phyloP scores from a whole-genome alignment of 2,329 filamentous ascomycete species.

The Microascus cirrosus region DNA sequence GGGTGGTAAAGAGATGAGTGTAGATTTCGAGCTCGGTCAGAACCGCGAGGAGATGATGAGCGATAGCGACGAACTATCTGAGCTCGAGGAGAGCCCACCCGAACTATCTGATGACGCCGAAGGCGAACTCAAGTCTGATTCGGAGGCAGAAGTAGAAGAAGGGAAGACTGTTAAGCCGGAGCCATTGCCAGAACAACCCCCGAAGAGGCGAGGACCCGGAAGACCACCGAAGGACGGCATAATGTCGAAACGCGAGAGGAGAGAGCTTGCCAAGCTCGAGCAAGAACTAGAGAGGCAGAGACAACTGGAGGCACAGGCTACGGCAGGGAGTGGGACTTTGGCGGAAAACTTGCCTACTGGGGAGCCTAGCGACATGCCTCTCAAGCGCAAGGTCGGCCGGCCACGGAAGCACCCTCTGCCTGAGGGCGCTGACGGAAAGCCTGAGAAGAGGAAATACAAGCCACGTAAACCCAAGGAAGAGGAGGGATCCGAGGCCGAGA shows the following conservation, averaged over 20 bases:
- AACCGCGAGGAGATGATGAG: slow-evolving; percentile 44
- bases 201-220: slow-evolving; percentile 66
- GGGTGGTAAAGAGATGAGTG: slow-evolving; percentile 60
- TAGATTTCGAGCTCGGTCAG: slow-evolving; percentile 56
- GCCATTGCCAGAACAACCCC: slow-evolving; percentile 21
- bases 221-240: slow-evolving; percentile 72
- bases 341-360: neutral
- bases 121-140: slow-evolving; percentile 14
- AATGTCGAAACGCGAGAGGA: slow-evolving; percentile 68
- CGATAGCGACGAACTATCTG: slow-evolving; percentile 41
- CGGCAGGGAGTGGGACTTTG: neutral
- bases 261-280: slow-evolving; percentile 44
- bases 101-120: slow-evolving; percentile 23
- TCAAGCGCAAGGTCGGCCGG: slow-evolving; percentile 53
- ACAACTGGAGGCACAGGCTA: slow-evolving; percentile 1
- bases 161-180: slow-evolving; percentile 7
- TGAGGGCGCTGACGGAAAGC: slow-evolving; percentile 39
- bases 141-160: slow-evolving; percentile 15
- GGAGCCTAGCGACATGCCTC: slow-evolving; percentile 3
- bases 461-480: slow-evolving; percentile 47
- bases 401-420: slow-evolving; percentile 52
- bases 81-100: slow-evolving; percentile 26
- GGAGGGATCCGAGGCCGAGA: slow-evolving; percentile 45
- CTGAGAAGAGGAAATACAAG: slow-evolving; percentile 57
- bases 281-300: slow-evolving; percentile 25